phyloP scores from a whole-genome alignment of 2,329 filamentous ascomycete genomes.

The Annulohypoxylon truncatum region DNA sequence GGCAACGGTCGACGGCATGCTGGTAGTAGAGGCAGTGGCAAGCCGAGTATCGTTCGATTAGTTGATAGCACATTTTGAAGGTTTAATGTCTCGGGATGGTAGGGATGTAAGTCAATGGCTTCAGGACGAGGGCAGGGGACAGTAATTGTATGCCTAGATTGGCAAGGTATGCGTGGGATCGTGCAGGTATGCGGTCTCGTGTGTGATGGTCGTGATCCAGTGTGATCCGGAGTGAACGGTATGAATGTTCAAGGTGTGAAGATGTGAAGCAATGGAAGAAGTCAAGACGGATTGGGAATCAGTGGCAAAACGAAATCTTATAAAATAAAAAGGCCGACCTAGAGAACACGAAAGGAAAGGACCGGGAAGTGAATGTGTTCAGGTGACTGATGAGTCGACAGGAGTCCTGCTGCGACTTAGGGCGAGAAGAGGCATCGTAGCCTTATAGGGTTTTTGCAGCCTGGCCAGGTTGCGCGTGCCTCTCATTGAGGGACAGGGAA shows the following conservation, averaged over 20 bases:
- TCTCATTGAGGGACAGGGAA: constrained; percentile 34
- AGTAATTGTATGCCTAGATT: constrained; percentile 29
- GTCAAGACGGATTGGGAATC: constrained; percentile 31
- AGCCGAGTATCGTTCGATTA: constrained; percentile 86
- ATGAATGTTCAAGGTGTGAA: constrained; percentile 13
- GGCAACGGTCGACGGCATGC: constrained; percentile 86
- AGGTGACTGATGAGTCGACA: constrained; percentile 49
- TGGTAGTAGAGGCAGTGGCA: constrained; percentile 90
- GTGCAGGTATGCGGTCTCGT: constrained; percentile 18
- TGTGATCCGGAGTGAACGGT: constrained; percentile 15
- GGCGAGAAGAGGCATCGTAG: constrained; percentile 60
- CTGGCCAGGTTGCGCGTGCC: constrained; percentile 48
- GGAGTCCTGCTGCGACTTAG: constrained; percentile 39
- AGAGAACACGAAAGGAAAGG: constrained; percentile 45
- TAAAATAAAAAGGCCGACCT: constrained; percentile 44
- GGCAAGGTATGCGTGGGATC: constrained; percentile 13
- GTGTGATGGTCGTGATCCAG: constrained; percentile 10
- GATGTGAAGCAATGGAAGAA: constrained; percentile 42
- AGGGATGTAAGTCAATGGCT: constrained; percentile 29
- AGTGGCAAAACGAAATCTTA: constrained; percentile 41
- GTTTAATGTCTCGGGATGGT: constrained; percentile 11
- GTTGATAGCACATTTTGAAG: constrained; percentile 80
- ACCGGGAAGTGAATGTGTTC: constrained; percentile 44
- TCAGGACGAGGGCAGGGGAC: constrained; percentile 16
- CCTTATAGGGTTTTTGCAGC: constrained; percentile 64